Conservation (phyloP, 305 asterid species). For the Fraxinus angustifolia region DNA sequence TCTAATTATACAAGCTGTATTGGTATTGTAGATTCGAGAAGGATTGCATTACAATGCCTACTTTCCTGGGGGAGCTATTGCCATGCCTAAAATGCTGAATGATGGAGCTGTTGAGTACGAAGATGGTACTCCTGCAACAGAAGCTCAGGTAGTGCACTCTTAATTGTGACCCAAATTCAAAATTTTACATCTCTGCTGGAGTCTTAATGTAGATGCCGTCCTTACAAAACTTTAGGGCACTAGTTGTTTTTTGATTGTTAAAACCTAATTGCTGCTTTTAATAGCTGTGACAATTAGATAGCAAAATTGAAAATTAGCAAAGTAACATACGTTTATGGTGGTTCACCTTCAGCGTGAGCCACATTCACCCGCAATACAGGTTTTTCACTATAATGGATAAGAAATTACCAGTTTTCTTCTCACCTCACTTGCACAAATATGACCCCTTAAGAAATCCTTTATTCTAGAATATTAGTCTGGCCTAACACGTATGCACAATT, state of each 20-base stretch:
- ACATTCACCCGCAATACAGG: not conserved
- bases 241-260: slow-evolving; percentile 14
- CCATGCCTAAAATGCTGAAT: slow-evolving; percentile 91
- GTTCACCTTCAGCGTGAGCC: not conserved
- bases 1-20: slow-evolving; percentile 21
- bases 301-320: not conserved
- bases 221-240: not conserved
- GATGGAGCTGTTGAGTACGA: slow-evolving; percentile 91
- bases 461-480: not conserved
- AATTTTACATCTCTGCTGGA: not conserved
- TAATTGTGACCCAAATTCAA: not conserved
- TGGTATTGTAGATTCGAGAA: slow-evolving; percentile 59
- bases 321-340: not conserved
- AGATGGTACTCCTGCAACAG: slow-evolving; percentile 84
- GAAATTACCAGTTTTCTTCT: not conserved
- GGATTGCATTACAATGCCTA: slow-evolving; percentile 86
- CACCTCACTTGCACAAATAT: not conserved
- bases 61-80: slow-evolving; percentile 94
- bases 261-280: not conserved
- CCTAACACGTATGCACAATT: not conserved
- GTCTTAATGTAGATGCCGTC: not conserved
- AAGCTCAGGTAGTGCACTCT: slow-evolving; percentile 53
- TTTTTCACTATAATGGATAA: not conserved
- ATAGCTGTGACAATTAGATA: not conserved
- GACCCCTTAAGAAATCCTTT: not conserved